Conservation (phyloP, 805 yeast genomes). For the Lipomyces chichibuensis region DNA sequence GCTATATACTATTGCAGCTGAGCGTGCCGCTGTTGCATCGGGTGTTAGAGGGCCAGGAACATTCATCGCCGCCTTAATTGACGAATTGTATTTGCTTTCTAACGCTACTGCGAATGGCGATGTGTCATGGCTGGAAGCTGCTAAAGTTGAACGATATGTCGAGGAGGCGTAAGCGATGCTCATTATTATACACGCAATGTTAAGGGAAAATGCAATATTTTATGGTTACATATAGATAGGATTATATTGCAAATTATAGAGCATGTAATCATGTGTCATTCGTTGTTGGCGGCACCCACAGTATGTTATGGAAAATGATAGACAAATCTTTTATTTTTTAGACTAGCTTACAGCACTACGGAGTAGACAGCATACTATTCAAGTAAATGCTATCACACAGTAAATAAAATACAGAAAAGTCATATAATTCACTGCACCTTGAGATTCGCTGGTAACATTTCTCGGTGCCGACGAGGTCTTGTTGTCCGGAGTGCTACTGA, state of each 20-base stretch:
- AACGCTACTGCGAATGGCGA: conserved; percentile 13
- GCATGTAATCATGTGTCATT: neutral
- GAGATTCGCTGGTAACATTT: too few species aligned
- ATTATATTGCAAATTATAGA: neutral
- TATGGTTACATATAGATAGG: neutral
- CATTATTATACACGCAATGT: neutral
- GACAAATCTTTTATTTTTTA: neutral
- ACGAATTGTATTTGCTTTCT: conserved; percentile 42
- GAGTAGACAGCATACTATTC: too few species aligned
- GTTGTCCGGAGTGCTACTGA: too few species aligned
- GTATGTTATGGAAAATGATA: neutral
- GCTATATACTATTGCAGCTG: conserved; percentile 66
- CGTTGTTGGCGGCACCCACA: neutral
- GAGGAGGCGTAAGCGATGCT: neutral
- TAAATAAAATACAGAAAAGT: too few species aligned
- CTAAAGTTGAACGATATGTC: conserved; percentile 19
- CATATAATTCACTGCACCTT: too few species aligned
- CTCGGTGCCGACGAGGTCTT: too few species aligned
- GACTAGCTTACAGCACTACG: neutral
- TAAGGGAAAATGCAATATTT: neutral
- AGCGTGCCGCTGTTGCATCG: conserved; percentile 50
- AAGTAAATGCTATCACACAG: too few species aligned
- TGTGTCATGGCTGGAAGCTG: conserved; percentile 23
- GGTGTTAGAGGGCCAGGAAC: conserved; percentile 56
- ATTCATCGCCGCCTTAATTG: conserved; percentile 55